A percentile compares a stretch with the other conserved stretches of the same genome.
Evolutionary conservation across 495 filamentous ascomycete genomes (phyloP).

Genomic region (Sordaria brevicollis): DNA sequence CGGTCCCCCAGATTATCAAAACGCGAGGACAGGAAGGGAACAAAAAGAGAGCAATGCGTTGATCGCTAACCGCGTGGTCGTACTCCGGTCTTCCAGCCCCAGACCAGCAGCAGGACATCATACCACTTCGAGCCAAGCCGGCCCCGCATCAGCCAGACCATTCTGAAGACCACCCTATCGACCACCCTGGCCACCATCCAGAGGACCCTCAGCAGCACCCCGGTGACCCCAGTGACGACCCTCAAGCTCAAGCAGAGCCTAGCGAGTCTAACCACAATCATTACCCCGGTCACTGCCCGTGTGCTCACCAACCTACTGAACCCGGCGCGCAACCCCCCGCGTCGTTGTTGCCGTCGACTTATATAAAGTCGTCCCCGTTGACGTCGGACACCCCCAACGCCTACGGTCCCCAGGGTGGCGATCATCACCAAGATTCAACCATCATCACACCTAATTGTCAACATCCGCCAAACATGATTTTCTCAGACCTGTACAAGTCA

Average conservation of each 20-base stretch:
- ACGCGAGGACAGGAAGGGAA: background rate
- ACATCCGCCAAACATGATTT: conserved; percentile 21
- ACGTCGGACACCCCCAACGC: conserved; percentile 4
- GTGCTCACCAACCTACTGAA: conserved; percentile 3
- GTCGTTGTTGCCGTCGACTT: conserved; percentile 2
- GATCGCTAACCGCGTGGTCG: background rate
- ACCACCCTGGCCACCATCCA: background rate
- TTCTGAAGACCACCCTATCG: background rate
- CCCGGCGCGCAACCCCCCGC: conserved; percentile 4
- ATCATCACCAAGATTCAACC: conserved; percentile 1
- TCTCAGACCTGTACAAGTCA: conserved; percentile 28
- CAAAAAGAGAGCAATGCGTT: background rate
- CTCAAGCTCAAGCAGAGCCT: background rate
- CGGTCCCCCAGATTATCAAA: background rate
- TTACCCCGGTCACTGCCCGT: conserved; percentile 16
- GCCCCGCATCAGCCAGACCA: background rate
- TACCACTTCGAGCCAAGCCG: background rate
- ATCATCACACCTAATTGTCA: background rate
- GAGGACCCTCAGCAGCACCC: background rate
- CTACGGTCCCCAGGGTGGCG: conserved; percentile 14
- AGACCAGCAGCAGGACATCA: background rate
- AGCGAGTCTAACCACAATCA: background rate
- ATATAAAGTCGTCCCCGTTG: conserved; percentile 15
- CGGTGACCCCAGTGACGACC: background rate
- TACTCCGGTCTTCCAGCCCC: background rate